phyloP scores from a whole-genome alignment of 768 basidiomycete genomes.

The Tricholoma sp. region DNA sequence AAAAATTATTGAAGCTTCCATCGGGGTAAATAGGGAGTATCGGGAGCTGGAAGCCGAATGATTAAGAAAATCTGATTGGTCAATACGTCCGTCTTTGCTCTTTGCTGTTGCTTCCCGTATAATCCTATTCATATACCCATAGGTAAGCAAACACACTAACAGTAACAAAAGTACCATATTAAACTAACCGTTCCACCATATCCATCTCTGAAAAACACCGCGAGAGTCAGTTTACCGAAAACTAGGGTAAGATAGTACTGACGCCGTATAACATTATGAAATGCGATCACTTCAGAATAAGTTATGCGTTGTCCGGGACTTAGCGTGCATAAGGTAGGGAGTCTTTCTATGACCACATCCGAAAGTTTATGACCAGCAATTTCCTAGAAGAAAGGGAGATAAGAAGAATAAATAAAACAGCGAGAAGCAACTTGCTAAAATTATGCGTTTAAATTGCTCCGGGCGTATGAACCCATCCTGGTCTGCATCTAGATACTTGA shows the following conservation, averaged over 20 bases:
- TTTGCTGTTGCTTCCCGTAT: slow-evolving; percentile 87
- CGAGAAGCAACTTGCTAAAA: slow-evolving; percentile 58
- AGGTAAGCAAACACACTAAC: slow-evolving; percentile 4
- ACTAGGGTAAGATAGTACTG: slow-evolving; percentile 17
- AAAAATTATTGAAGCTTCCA: slow-evolving; percentile 98
- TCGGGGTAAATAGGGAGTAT: slow-evolving; percentile 93
- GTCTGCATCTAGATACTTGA: slow-evolving; percentile 85
- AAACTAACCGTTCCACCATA: slow-evolving; percentile 78
- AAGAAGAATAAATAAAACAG: not conserved
- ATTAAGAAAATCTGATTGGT: slow-evolving; percentile 93
- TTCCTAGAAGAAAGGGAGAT: slow-evolving; percentile 48
- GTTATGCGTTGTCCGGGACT: slow-evolving; percentile 87
- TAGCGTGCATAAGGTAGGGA: slow-evolving; percentile 89
- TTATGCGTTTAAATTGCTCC: slow-evolving; percentile 92
- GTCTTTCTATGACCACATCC: slow-evolving; percentile 84
- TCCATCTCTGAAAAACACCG: slow-evolving; percentile 71
- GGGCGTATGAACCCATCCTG: slow-evolving; percentile 92
- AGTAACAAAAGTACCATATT: not conserved
- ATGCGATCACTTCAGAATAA: slow-evolving; percentile 95
- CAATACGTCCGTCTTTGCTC: slow-evolving; percentile 93
- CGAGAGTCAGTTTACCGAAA: not conserved
- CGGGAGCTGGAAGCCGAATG: slow-evolving; percentile 82
- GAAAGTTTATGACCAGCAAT: slow-evolving; percentile 97
- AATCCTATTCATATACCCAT: slow-evolving; percentile 41
- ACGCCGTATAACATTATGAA: slow-evolving; percentile 95